phyloP scores from a whole-genome alignment of 306 rosid genomes.

The Hylodesmum podocarpum region DNA sequence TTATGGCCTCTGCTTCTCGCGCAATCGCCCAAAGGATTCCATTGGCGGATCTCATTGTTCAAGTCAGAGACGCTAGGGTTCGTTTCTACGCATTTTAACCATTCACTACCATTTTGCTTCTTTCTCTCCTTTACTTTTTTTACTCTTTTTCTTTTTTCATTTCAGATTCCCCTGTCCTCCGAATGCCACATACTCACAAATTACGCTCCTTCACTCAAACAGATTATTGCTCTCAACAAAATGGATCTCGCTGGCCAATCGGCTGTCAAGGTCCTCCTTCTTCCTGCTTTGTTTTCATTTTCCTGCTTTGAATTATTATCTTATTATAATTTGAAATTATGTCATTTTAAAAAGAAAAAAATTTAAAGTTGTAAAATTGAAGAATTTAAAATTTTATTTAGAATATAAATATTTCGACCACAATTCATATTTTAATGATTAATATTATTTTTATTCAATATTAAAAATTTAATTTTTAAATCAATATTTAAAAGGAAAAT shows the following conservation, averaged over 20 bases:
- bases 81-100: background rate
- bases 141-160: background rate
- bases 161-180: slow-evolving; percentile 76
- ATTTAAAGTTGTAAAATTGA: no score
- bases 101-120: background rate
- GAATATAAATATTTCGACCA: no score
- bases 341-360: no score
- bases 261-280: slow-evolving; percentile 42
- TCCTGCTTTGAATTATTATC: no score
- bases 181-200: slow-evolving; percentile 45
- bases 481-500: no score
- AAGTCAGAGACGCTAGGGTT: slow-evolving; percentile 88
- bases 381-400: no score
- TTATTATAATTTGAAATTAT: no score
- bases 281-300: background rate
- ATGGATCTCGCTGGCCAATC: slow-evolving; percentile 72
- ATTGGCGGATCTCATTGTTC: slow-evolving; percentile 63
- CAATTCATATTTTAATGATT: no score
- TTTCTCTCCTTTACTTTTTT: background rate
- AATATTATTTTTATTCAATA: no score
- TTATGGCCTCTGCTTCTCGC: slow-evolving; percentile 70
- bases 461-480: no score
- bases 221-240: slow-evolving; percentile 68
- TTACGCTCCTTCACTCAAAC: slow-evolving; percentile 25
- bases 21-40: slow-evolving; percentile 70